A percentile compares a stretch with the other conserved stretches of the same genome.
phyloP scores from a whole-genome alignment of 1,284 basidiomycete species.

The Apiotrichum montevideense region DNA sequence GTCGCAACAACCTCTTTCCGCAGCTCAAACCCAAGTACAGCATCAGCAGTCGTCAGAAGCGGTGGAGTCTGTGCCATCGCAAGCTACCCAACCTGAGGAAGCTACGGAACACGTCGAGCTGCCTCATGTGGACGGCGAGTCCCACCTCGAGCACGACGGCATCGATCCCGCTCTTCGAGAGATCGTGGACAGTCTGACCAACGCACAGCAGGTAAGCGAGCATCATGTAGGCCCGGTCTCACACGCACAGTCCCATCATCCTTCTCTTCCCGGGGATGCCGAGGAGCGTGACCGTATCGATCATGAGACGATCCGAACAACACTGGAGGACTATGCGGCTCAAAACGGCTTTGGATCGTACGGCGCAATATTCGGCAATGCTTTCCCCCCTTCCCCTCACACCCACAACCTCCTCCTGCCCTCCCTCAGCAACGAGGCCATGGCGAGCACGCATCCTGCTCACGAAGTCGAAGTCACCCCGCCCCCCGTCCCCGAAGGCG shows the following conservation, averaged over 20 bases:
- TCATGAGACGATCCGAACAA: constrained; percentile 29
- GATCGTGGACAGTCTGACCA: constrained; percentile 43
- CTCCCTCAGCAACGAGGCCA: neutral
- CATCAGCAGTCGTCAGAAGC: neutral
- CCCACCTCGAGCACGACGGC: constrained; percentile 26
- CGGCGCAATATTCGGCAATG: constrained; percentile 16
- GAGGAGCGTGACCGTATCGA: constrained; percentile 33
- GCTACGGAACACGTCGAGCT: neutral
- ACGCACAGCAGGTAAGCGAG: constrained; percentile 37
- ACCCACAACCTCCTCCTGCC: constrained; percentile 12
- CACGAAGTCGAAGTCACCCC: no score
- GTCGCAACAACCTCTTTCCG: no score
- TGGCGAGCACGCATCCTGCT: no score
- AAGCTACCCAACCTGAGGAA: neutral
- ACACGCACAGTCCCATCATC: constrained; percentile 11
- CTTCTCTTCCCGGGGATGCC: constrained; percentile 11
- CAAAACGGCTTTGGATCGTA: constrained; percentile 13
- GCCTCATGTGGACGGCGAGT: neutral
- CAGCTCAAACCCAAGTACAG: neutral
- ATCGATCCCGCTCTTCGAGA: constrained; percentile 42
- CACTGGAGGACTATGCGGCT: constrained; percentile 31
- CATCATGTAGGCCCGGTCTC: neutral
- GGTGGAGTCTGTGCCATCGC: no score
- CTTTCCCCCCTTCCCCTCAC: constrained; percentile 14
- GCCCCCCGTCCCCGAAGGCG: neutral